Conservation (phyloP, 805 yeast species). For the Peterozyma xylosa region DNA sequence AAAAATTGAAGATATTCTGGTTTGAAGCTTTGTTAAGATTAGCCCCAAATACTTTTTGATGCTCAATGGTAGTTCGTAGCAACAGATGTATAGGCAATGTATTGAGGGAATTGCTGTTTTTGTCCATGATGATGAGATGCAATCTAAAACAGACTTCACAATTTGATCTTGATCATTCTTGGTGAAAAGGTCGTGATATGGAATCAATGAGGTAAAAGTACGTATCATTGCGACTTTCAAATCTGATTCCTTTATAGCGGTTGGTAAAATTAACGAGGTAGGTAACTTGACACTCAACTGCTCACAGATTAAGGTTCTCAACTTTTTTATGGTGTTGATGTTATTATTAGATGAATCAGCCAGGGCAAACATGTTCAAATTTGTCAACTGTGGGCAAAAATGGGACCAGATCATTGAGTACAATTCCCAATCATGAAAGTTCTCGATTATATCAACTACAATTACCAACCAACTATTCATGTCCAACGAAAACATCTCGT, state of each 20-base stretch:
- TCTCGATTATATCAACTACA: conserved; percentile 40
- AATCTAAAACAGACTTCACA: conserved; percentile 49
- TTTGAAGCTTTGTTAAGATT: conserved; percentile 68
- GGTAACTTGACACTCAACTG: conserved; percentile 50
- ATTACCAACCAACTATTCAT: conserved; percentile 44
- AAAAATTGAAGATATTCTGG: conserved; percentile 60
- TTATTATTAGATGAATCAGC: conserved; percentile 18
- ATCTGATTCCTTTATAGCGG: conserved; percentile 44
- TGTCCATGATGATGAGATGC: conserved; percentile 63
- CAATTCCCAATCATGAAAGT: conserved; percentile 60
- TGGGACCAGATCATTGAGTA: conserved; percentile 63
- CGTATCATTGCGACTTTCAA: conserved; percentile 60
- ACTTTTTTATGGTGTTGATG: conserved; percentile 25
- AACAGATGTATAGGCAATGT: conserved; percentile 67
- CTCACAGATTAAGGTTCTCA: conserved; percentile 46
- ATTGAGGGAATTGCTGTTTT: conserved; percentile 72
- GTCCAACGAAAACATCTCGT: conserved; percentile 22
- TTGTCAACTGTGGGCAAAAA: conserved; percentile 63
- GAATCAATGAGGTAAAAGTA: conserved; percentile 53
- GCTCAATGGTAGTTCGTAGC: conserved; percentile 73
- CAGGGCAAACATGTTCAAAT: conserved; percentile 39
- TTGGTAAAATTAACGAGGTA: conserved; percentile 29
- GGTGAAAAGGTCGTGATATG: conserved; percentile 47
- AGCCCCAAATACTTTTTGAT: conserved; percentile 60
- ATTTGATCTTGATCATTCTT: conserved; percentile 58